Evolutionary conservation across 805 yeast genomes (phyloP), one percentile per base, ranked within the genome.

Genomic region (Clavispora phyllophila): DNA sequence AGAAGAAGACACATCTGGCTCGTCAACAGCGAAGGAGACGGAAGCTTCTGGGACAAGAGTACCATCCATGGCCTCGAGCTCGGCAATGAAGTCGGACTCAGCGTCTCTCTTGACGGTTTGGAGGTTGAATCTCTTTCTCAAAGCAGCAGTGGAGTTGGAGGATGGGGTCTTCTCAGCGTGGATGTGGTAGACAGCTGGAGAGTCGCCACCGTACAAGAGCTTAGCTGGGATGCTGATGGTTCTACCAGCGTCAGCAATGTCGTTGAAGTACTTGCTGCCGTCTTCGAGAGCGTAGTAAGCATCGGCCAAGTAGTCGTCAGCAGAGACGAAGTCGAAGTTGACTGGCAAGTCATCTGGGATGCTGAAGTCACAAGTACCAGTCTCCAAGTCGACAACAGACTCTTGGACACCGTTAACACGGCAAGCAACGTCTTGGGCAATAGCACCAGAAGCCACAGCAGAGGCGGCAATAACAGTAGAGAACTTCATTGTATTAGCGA

Each of bases 361-460:
- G 18, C 61, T 47, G 63, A 68, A 67, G 36, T 66, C 61, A 58
- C 74, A 68, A 7, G 43, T 43, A 45, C 71, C 74, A 34, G 73
- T 61, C 43, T 61, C 72, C 49, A 60, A 60, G 56, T 66, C 72
- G 28, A 68, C 74, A 32, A 58, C 56, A 19, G 66, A 64, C 33
- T 57, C 60, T 31, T 55, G 42, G 24, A 27, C 55, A 47, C 71
- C 72, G 48, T 62, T 51, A 34, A 65, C 65, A 34, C 57, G 49
- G 57, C 74, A 68, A 27, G 61, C 68, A 35, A 67, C 74, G 43
- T 64, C 56, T 33, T 47, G 32, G 29, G 73, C 70, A 32, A 54
- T 36, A 25, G 63, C 55, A 24, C 45, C 14, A 9, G 56, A 47
- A n/a, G 62, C 52, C 28, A 48, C 40, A 23, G 53, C 29, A 20